phyloP scores from a whole-genome alignment of 768 basidiomycete genomes.

The Collybia sp. region DNA sequence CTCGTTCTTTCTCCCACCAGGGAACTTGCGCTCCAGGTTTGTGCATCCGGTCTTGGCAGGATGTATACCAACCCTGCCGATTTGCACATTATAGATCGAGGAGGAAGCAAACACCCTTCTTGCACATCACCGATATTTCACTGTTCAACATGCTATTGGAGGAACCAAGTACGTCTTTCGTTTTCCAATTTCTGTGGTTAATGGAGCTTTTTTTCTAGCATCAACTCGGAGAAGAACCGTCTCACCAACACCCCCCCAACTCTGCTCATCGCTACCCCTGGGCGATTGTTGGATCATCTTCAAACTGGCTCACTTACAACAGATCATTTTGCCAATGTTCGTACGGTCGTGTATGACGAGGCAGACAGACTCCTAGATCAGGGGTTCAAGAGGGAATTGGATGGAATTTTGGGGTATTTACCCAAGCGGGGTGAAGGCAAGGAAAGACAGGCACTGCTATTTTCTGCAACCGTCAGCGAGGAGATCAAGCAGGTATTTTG shows the following conservation, averaged over 20 bases:
- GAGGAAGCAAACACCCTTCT: slow-evolving; percentile 54
- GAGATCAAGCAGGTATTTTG: slow-evolving; percentile 48
- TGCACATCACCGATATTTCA: slow-evolving; percentile 27
- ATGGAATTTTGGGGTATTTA: slow-evolving; percentile 49
- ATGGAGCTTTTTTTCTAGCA: slow-evolving; percentile 1
- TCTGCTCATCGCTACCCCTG: slow-evolving; percentile 72
- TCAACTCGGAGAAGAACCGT: slow-evolving; percentile 5
- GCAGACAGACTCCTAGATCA: slow-evolving; percentile 72
- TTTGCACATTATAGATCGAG: slow-evolving; percentile 37
- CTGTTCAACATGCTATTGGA: slow-evolving; percentile 48
- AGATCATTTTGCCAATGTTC: slow-evolving; percentile 29
- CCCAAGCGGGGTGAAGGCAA: slow-evolving; percentile 37
- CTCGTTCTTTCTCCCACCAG: slow-evolving; percentile 71
- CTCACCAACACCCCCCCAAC: slow-evolving; percentile 29
- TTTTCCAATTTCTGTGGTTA: background rate
- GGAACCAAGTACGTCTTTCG: slow-evolving; percentile 39
- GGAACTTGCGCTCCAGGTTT: slow-evolving; percentile 69
- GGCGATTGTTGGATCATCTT: slow-evolving; percentile 69
- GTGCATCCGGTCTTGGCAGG: slow-evolving; percentile 27
- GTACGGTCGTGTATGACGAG: slow-evolving; percentile 62
- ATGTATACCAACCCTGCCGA: too few species aligned
- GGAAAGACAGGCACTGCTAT: slow-evolving; percentile 62
- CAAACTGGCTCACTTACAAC: slow-evolving; percentile 26
- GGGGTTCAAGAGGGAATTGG: slow-evolving; percentile 65
- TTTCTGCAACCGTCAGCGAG: slow-evolving; percentile 72